Evolutionary conservation across 495 filamentous ascomycete species (phyloP), one percentile per base, ranked within the genome.

Genomic region (Rhizodiscina lignyota): DNA sequence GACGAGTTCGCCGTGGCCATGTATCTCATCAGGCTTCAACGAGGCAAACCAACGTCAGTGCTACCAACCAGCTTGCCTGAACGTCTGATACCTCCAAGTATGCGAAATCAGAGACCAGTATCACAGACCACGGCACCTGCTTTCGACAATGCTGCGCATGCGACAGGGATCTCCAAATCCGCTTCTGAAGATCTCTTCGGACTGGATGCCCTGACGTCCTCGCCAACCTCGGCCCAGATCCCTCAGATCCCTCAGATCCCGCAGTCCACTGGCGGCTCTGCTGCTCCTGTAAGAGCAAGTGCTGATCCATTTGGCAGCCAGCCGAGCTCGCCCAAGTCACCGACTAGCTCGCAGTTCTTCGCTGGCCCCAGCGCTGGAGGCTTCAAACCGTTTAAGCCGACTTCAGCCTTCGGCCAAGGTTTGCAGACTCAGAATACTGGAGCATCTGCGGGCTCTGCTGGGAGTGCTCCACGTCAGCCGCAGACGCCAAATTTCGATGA

Each of bases 1-100:
- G 89, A 97, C 52, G 86, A 91, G 48, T 97, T 97, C 50, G 87
- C 89, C 0, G 85, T 97, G 34, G 89, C 91, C 32, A 96, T 97
- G 89, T 86, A 92, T 51, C 66, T 97, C 22, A 93, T 97, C 43
- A 70, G 83, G 38, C 75, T 89, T 51, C 85, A 94, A 53, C 70
- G 84, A 17, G 72, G 63, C 38, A 81, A 75, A 39, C 74, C 72
- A 23, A 21, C 10, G 11, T 16, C 30, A 10, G 10, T 8, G 18
- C 51, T 96, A 3, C 87, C 87, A 1, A 62, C 81, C 12, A 58
- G 67, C 5, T 61, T 97, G 21, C 84, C 91, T 12, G 65, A 73
- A 1, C 83, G 76, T 28, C 62, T 97, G 19, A 72, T 94, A 30
- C 89, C 89, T 16, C 91, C 89, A 16, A 83, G 72, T 49, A 77